phyloP scores from a whole-genome alignment of 805 yeast genomes.

The Scheffersomyces stipitis region DNA sequence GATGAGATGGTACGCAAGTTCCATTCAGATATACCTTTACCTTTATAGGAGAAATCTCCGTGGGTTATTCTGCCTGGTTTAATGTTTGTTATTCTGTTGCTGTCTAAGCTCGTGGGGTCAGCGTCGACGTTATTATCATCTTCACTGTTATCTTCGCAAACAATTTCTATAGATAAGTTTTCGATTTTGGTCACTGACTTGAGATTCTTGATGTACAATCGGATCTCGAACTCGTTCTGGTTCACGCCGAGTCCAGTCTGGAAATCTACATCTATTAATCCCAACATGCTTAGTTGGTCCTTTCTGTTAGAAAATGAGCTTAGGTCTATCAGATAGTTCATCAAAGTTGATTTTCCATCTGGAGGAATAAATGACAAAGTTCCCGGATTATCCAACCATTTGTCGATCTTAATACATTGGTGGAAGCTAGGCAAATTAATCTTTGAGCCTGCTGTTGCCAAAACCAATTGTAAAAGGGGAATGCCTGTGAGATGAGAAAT shows the following conservation, averaged over 20 bases:
- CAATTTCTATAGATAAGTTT: conserved; percentile 26
- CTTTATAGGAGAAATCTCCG: conserved; percentile 68
- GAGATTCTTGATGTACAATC: conserved; percentile 41
- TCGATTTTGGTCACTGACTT: conserved; percentile 35
- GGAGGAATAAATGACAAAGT: conserved; percentile 78
- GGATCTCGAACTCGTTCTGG: conserved; percentile 63
- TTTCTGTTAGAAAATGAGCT: conserved; percentile 19
- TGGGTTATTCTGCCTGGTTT: conserved; percentile 65
- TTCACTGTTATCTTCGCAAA: conserved; percentile 12
- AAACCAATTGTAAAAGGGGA: conserved; percentile 64
- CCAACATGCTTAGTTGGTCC: conserved; percentile 32
- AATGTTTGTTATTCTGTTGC: conserved; percentile 39
- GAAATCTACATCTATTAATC: conserved; percentile 56
- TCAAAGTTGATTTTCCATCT: conserved; percentile 68
- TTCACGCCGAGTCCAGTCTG: conserved; percentile 51
- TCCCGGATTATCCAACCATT: conserved; percentile 51
- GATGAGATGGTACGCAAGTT: conserved; percentile 52
- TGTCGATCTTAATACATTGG: conserved; percentile 56
- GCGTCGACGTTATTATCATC: conserved; percentile 3
- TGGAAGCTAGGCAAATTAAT: conserved; percentile 68
- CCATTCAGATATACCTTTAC: conserved; percentile 65
- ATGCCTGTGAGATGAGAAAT: conserved; percentile 72
- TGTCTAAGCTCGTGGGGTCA: conserved; percentile 37
- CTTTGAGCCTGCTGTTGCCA: conserved; percentile 45
- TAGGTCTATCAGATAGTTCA: conserved; percentile 63